Percentiles rank a stretch among this genome's conserved stretches.
phyloP scores from a whole-genome alignment of 1,284 basidiomycete genomes.

The Ceratobasidium sp. region DNA sequence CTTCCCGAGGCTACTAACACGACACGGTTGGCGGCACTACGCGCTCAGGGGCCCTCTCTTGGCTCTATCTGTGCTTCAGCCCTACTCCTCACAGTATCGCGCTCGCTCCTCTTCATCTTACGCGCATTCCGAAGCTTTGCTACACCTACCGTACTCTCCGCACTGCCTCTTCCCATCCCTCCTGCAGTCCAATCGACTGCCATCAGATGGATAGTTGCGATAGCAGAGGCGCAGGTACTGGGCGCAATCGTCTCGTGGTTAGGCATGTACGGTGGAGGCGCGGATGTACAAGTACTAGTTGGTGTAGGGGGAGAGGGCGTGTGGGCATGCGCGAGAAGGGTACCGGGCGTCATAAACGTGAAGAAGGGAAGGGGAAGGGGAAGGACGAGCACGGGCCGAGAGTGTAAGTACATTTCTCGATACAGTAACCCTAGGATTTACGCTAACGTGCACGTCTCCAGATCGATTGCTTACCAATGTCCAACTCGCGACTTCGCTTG shows the following conservation, averaged over 20 bases:
- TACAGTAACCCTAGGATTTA: background rate
- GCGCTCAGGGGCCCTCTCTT: constrained; percentile 84
- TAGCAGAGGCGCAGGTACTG: constrained; percentile 67
- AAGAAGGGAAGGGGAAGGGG: constrained; percentile 63
- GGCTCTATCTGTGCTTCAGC: constrained; percentile 85
- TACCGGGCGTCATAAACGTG: constrained; percentile 69
- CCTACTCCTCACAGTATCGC: constrained; percentile 79
- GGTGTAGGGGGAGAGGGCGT: constrained; percentile 90
- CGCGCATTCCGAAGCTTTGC: constrained; percentile 64
- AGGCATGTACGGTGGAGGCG: constrained; percentile 62
- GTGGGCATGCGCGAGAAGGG: constrained; percentile 80
- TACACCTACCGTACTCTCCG: constrained; percentile 65
- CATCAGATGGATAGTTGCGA: constrained; percentile 60
- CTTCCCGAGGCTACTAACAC: constrained; percentile 70
- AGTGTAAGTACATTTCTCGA: constrained; percentile 17
- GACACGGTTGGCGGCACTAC: constrained; percentile 82
- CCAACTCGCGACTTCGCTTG: constrained; percentile 77
- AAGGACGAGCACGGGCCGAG: constrained; percentile 52
- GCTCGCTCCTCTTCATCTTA: constrained; percentile 67
- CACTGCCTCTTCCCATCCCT: constrained; percentile 61
- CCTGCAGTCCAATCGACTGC: constrained; percentile 59
- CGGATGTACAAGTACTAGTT: constrained; percentile 86
- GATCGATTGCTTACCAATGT: constrained; percentile 76
- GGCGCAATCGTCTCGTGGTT: constrained; percentile 66
- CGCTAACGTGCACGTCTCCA: constrained; percentile 39